Conservation (phyloP, 2,329 filamentous ascomycete species). For the Sporothrix dimorphospora region DNA sequence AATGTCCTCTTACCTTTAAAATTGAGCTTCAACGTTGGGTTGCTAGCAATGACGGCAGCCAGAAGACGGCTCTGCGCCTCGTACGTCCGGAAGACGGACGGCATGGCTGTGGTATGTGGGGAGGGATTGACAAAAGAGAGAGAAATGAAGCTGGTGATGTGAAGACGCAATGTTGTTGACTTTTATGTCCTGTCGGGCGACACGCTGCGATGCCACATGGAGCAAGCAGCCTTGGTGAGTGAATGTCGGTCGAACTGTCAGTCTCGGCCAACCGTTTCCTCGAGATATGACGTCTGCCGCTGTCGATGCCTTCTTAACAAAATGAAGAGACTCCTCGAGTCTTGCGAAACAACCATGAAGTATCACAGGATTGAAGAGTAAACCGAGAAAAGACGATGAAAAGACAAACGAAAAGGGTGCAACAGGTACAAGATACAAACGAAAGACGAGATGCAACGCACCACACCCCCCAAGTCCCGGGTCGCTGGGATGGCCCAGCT, state of each 20-base stretch:
- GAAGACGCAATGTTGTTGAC: not conserved
- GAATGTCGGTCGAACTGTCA: too few species aligned
- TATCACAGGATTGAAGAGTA: not conserved
- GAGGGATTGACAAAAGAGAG: not conserved
- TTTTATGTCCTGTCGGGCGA: not conserved
- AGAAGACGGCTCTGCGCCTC: slow-evolving; percentile 64
- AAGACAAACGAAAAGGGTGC: not conserved
- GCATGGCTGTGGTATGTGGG: slow-evolving; percentile 41
- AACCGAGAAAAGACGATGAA: not conserved
- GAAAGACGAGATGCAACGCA: not conserved
- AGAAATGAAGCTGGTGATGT: not conserved
- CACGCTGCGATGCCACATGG: not conserved
- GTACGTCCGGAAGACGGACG: slow-evolving; percentile 63
- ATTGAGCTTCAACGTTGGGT: slow-evolving; percentile 58
- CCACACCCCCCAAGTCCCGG: not conserved
- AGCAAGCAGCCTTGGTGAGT: too few species aligned
- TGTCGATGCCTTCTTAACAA: not conserved
- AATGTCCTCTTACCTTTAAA: slow-evolving; percentile 58
- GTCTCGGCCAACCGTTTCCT: too few species aligned
- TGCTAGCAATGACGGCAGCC: slow-evolving; percentile 62
- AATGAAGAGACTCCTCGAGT: too few species aligned
- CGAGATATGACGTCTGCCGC: not conserved
- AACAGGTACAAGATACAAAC: not conserved
- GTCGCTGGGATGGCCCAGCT: not conserved
- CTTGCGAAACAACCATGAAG: not conserved